phyloP scores from a whole-genome alignment of 345 rosid genomes.

The Lenwebbia sp. region DNA sequence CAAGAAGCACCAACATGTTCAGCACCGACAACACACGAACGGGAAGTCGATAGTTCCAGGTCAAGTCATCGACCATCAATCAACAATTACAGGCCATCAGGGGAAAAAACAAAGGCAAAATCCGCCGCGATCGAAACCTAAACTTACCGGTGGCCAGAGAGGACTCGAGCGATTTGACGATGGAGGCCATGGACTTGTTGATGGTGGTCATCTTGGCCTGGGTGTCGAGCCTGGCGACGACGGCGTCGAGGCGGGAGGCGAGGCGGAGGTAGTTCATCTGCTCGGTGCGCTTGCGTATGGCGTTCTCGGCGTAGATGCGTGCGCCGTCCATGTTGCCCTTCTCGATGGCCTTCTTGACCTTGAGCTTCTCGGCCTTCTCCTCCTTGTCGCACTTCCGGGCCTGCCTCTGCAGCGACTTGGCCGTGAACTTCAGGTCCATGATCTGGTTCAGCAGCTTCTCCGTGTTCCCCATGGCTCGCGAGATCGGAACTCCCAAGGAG shows the following conservation, averaged over 20 bases:
- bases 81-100: no score
- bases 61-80: no score
- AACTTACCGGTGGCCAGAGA: conserved; percentile 69
- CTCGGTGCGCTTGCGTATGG: conserved; percentile 92
- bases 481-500: not conserved
- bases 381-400: conserved; percentile 96
- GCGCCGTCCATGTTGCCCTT: conserved; percentile 98
- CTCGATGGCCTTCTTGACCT: conserved; percentile 98
- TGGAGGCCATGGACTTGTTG: conserved; percentile 77
- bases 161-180: conserved; percentile 97
- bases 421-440: conserved; percentile 88
- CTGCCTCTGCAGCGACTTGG: conserved; percentile 88
- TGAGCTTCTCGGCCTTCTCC: conserved; percentile 88
- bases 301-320: conserved; percentile 94
- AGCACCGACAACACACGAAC: not conserved
- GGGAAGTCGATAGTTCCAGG: no score
- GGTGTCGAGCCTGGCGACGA: conserved; percentile 87
- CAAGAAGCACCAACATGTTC: not conserved
- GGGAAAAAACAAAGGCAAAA: no score
- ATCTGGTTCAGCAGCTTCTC: conserved; percentile 95
- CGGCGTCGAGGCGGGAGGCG: conserved; percentile 93
- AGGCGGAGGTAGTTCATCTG: conserved; percentile 97
- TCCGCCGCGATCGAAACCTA: conserved; percentile 4
- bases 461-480: conserved; percentile 59
- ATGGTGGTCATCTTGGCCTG: conserved; percentile 98